Conservation (phyloP, 2,329 filamentous ascomycete genomes). For the Thelonectria discophora region DNA sequence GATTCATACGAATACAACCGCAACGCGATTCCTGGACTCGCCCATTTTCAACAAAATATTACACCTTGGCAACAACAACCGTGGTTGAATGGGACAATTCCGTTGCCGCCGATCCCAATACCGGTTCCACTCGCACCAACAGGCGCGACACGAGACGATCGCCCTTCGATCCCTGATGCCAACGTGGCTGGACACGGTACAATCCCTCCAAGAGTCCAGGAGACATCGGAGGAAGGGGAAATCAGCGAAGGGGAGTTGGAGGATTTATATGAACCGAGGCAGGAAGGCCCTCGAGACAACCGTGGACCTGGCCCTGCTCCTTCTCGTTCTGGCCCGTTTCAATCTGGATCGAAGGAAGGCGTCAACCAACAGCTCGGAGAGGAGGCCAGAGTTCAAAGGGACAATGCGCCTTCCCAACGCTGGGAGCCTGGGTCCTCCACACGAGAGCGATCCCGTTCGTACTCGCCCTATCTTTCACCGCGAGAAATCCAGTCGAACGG, state of each 20-base stretch:
- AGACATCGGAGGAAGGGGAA: conserved; percentile 74
- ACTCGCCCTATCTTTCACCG: conserved; percentile 62
- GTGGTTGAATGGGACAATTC: conserved; percentile 18
- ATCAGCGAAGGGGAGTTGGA: conserved; percentile 74
- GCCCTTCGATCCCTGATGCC: neutral
- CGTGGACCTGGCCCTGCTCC: too few relatives aligned
- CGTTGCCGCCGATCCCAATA: neutral
- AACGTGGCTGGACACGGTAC: neutral
- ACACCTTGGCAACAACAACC: conserved; percentile 30
- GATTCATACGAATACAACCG: conserved; percentile 41
- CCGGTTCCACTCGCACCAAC: conserved; percentile 3
- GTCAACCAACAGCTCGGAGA: conserved; percentile 9
- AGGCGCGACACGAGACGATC: neutral
- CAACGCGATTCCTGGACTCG: conserved; percentile 48
- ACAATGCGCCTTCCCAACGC: neutral
- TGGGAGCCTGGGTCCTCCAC: conserved; percentile 27
- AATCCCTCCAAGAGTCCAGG: conserved; percentile 21
- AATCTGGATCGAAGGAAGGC: neutral
- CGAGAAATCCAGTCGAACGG: conserved; percentile 51
- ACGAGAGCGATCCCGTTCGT: conserved; percentile 61
- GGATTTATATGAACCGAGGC: conserved; percentile 60
- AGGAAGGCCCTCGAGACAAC: conserved; percentile 18
- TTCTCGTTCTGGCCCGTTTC: neutral
- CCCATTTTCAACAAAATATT: conserved; percentile 36
- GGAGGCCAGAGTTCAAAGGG: neutral